phyloP scores from a whole-genome alignment of 768 basidiomycete species.

The Punctularia strigosozonata region DNA sequence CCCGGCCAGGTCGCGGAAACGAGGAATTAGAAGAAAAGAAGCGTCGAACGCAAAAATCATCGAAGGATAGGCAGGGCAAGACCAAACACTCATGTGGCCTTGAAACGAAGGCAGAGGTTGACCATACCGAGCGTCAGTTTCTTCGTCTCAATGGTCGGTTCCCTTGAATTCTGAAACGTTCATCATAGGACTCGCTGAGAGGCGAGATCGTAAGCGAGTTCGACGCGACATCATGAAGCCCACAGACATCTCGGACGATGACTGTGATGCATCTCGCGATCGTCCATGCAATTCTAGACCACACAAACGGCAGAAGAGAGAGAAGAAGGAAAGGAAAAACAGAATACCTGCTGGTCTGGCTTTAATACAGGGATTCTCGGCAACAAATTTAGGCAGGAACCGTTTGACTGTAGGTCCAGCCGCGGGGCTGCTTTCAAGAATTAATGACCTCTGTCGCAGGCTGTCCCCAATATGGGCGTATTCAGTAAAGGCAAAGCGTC shows the following conservation, averaged over 20 bases:
- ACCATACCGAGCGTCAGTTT: constrained; percentile 24
- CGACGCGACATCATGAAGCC: constrained; percentile 44
- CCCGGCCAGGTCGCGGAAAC: neutral
- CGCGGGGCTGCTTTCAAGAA: neutral
- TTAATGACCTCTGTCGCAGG: constrained; percentile 27
- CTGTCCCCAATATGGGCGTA: constrained; percentile 35
- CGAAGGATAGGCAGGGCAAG: neutral
- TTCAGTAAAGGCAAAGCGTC: constrained; percentile 61
- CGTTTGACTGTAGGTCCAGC: constrained; percentile 42
- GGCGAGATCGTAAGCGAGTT: constrained; percentile 49
- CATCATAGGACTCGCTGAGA: constrained; percentile 44
- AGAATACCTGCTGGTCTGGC: constrained; percentile 39
- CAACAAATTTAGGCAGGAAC: constrained; percentile 48
- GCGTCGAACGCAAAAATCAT: neutral
- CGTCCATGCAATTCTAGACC: constrained; percentile 4
- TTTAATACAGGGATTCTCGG: constrained; percentile 56
- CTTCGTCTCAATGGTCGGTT: neutral
- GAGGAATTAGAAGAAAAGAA: neutral
- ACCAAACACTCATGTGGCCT: neutral
- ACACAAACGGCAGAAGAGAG: constrained; percentile 9
- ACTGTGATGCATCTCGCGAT: constrained; percentile 8
- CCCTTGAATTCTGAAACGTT: neutral
- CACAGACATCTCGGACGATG: neutral
- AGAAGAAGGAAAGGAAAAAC: constrained; percentile 14
- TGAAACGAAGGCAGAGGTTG: constrained; percentile 11